A percentile compares a stretch with the other conserved stretches of the same genome.
These are phyloP conservation scores for Penicillium odoratum DNA, from an alignment of 495 filamentous ascomycete species.

Conservation along the genomic window DNA sequence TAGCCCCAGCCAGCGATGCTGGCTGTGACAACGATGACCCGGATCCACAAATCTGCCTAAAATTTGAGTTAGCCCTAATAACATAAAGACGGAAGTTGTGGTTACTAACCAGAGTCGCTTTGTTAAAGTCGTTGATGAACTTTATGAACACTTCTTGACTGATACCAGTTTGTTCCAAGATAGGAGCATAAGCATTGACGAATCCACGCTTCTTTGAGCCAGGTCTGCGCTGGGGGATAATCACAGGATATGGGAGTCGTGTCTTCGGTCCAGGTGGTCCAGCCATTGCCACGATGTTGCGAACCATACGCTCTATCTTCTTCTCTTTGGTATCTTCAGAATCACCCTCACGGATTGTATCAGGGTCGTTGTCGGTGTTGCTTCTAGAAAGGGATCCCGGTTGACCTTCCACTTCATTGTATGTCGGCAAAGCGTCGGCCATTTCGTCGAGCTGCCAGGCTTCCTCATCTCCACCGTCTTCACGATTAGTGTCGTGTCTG, in stretches of 20 bases:
- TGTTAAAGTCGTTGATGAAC: conserved; percentile 15
- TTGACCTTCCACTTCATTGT: conserved; percentile 3
- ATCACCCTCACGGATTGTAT: background rate
- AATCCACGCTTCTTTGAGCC: conserved; percentile 23
- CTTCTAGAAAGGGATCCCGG: background rate
- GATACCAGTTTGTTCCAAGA: conserved; percentile 16
- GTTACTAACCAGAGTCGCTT: conserved; percentile 14
- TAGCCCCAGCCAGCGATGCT: conserved; percentile 9
- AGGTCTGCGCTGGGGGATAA: conserved; percentile 29
- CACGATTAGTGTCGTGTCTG: background rate
- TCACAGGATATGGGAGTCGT: conserved; percentile 23
- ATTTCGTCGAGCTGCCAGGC: conserved; percentile 24
- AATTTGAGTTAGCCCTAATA: background rate
- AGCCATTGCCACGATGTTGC: conserved; percentile 15
- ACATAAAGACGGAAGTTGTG: background rate
- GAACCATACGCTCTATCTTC: conserved; percentile 12
- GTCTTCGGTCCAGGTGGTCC: conserved; percentile 8
- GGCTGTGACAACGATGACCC: conserved; percentile 13
- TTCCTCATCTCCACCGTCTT: conserved; percentile 9
- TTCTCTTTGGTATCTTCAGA: conserved; percentile 8
- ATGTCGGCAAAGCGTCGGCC: conserved; percentile 7
- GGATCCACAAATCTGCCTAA: conserved; percentile 16
- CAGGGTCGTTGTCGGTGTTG: background rate
- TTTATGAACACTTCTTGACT: conserved; percentile 19
- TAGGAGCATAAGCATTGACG: conserved; percentile 14